Evolutionary conservation across 352 stramenopile species (phyloP).

Genomic region (Globisporangium viniferum): DNA sequence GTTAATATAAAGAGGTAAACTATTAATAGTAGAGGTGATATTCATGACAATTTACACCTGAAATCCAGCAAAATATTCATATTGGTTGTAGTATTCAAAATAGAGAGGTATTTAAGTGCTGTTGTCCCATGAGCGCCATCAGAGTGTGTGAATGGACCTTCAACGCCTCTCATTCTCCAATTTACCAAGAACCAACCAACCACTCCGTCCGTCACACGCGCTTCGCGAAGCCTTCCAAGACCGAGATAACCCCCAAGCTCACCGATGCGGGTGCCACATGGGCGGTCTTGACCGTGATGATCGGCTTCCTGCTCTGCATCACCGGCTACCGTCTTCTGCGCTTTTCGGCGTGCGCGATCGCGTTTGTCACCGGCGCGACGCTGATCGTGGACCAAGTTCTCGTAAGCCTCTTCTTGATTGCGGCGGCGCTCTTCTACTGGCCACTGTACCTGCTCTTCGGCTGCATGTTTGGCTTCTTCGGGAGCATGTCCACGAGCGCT

Average conservation of each 20-base stretch:
- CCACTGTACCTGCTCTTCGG: background rate
- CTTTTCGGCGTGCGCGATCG: background rate
- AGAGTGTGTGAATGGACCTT: too few species aligned
- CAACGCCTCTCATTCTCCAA: background rate
- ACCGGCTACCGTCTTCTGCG: background rate
- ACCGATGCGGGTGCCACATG: background rate
- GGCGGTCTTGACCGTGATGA: background rate
- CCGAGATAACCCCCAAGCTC: background rate
- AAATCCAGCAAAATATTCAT: too few species aligned
- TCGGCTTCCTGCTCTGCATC: background rate
- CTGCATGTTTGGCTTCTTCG: background rate
- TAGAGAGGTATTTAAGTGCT: too few species aligned
- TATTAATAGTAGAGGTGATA: background rate
- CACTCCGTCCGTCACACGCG: too few species aligned
- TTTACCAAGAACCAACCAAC: background rate
- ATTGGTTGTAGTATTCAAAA: too few species aligned
- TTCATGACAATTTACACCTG: background rate
- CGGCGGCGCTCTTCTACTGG: background rate
- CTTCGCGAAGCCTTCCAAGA: background rate
- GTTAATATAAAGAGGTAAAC: background rate
- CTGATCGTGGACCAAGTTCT: background rate
- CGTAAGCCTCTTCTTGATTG: background rate
- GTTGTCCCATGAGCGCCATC: too few species aligned
- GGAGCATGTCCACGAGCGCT: background rate
- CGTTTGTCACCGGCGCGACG: background rate